phyloP scores from a whole-genome alignment of 306 rosid genomes.

The Oemleria cerasiformis region DNA sequence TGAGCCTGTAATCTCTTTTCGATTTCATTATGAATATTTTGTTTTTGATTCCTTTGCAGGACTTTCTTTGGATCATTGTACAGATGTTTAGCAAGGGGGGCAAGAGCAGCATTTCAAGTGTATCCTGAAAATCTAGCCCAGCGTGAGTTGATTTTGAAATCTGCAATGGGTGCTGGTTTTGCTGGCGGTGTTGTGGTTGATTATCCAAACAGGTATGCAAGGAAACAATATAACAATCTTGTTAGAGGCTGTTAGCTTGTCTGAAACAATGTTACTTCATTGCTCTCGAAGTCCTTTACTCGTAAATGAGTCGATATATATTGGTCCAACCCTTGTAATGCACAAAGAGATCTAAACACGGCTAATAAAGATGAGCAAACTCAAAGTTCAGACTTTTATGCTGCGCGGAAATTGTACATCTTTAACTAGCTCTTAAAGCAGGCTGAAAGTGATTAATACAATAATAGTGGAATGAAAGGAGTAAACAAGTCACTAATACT shows the following conservation, averaged over 20 bases:
- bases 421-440: no score
- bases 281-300: neutral
- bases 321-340: no score
- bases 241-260: neutral
- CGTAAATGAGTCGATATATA: neutral
- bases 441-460: no score
- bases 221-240: neutral
- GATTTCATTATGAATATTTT: neutral
- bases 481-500: no score
- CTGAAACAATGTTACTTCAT: neutral
- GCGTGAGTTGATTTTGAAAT: conserved; percentile 73
- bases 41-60: conserved; percentile 36
- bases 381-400: no score
- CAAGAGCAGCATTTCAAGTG: conserved; percentile 83
- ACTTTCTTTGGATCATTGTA: conserved; percentile 88
- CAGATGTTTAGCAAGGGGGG: conserved; percentile 77
- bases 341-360: no score
- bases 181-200: conserved; percentile 89
- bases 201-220: conserved; percentile 80
- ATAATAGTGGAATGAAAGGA: no score
- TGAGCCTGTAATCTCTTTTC: conserved; percentile 5
- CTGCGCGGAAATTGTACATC: no score
- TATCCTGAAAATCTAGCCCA: conserved; percentile 73
- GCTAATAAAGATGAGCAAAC: no score
- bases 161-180: conserved; percentile 93